Percentiles rank a stretch among this genome's conserved stretches.
Evolutionary conservation across 1,284 basidiomycete species (phyloP).

Genomic region (Polyporus tsugae): DNA sequence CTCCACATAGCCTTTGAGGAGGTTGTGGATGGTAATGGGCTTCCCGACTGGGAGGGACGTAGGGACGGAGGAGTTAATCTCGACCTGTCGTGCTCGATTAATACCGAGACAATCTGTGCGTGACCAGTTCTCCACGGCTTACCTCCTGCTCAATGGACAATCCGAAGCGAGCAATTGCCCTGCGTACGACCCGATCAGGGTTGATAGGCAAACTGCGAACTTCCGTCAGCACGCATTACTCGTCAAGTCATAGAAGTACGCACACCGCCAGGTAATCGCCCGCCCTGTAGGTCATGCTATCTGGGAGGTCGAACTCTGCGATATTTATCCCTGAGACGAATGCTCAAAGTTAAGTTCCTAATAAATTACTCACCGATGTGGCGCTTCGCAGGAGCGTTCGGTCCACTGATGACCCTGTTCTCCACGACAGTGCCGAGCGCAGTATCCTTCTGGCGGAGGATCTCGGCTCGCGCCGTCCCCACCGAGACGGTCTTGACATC

Average conservation of each 20-base stretch:
- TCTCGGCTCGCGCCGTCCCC: constrained; percentile 46
- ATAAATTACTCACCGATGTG: constrained; percentile 42
- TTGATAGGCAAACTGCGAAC: constrained; percentile 50
- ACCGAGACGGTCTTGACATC: constrained; percentile 46
- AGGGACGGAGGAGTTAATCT: constrained; percentile 47
- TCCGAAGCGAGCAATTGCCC: constrained; percentile 50
- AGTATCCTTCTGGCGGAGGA: constrained; percentile 51
- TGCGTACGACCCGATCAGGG: constrained; percentile 48
- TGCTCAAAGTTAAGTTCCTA: neutral
- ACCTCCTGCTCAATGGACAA: constrained; percentile 55
- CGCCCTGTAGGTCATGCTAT: constrained; percentile 46
- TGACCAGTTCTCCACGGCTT: neutral
- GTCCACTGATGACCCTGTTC: constrained; percentile 52
- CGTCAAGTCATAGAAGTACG: constrained; percentile 13
- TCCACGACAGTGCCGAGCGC: constrained; percentile 50
- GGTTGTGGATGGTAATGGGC: constrained; percentile 46
- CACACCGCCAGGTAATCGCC: constrained; percentile 59
- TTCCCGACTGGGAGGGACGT: constrained; percentile 52
- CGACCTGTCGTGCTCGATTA: constrained; percentile 40
- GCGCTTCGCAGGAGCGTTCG: constrained; percentile 50
- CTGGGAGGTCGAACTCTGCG: constrained; percentile 50
- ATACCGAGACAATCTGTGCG: neutral
- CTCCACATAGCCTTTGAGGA: constrained; percentile 58
- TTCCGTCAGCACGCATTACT: neutral
- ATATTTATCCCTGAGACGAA: neutral